phyloP scores from a whole-genome alignment of 1,284 basidiomycete species.

The Thecaphora frezii region DNA sequence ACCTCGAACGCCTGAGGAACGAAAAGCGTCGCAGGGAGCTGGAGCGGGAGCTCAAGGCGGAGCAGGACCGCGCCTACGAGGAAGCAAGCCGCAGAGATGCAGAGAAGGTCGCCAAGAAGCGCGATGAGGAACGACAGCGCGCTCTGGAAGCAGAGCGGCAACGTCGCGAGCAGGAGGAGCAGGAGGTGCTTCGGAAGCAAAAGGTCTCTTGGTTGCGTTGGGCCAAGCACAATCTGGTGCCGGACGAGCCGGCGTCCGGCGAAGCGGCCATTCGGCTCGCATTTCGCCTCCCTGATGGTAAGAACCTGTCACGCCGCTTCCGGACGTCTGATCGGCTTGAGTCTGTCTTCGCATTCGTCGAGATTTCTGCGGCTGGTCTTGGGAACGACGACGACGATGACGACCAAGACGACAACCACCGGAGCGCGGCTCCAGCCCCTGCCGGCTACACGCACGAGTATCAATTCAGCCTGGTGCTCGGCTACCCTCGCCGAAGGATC shows the following conservation, averaged over 20 bases:
- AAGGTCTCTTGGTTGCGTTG: constrained; percentile 41
- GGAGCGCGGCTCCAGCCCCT: not conserved
- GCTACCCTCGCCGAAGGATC: constrained; percentile 42
- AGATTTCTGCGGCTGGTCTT: constrained; percentile 7
- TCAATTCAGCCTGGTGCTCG: constrained; percentile 45
- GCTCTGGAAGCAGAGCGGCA: constrained; percentile 14
- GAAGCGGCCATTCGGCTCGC: constrained; percentile 17
- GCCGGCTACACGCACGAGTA: constrained; percentile 33
- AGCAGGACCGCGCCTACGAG: constrained; percentile 49
- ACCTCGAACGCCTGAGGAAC: constrained; percentile 35
- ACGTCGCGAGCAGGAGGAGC: constrained; percentile 13
- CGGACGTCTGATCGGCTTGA: constrained; percentile 24
- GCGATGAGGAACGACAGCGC: constrained; percentile 31
- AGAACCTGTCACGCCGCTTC: constrained; percentile 36
- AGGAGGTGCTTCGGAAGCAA: constrained; percentile 14
- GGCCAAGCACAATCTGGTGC: constrained; percentile 37
- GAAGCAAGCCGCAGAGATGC: constrained; percentile 40
- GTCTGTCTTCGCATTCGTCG: constrained; percentile 43
- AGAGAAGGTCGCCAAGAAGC: constrained; percentile 27
- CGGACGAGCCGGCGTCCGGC: constrained; percentile 22
- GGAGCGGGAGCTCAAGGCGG: constrained; percentile 43
- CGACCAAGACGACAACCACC: constrained; percentile 1
- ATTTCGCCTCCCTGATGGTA: constrained; percentile 48
- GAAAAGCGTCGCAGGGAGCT: constrained; percentile 35
- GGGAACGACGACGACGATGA: too few species aligned